A percentile compares a stretch with the other conserved stretches of the same genome.
These are phyloP conservation scores for Calonectria leucothoes DNA, from an alignment of 2,329 filamentous ascomycete genomes.

Conservation along the genomic window DNA sequence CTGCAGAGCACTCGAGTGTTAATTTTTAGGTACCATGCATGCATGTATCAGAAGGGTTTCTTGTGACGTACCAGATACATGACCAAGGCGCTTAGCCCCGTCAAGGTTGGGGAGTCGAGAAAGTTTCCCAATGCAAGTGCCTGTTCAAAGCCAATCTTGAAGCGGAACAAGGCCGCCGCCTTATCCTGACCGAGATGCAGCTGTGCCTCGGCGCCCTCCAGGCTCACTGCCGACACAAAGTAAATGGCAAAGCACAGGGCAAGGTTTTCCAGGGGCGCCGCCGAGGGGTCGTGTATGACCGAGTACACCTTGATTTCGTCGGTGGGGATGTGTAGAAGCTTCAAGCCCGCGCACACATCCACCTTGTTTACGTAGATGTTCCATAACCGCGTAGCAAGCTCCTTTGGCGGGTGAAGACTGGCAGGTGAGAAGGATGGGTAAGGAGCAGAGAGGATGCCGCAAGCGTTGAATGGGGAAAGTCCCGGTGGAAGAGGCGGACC, in stretches of 20 bases:
- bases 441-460: slow-evolving; percentile 47
- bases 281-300: slow-evolving; percentile 41
- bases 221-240: slow-evolving; percentile 52
- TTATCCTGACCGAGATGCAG: background rate
- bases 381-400: slow-evolving; percentile 46
- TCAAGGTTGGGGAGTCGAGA: background rate
- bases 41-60: background rate
- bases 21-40: background rate
- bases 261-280: slow-evolving; percentile 40
- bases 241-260: slow-evolving; percentile 63
- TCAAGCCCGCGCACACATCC: slow-evolving; percentile 37
- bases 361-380: slow-evolving; percentile 42
- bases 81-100: background rate
- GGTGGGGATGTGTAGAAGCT: slow-evolving; percentile 45
- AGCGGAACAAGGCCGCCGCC: background rate
- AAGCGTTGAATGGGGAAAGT: slow-evolving; percentile 40
- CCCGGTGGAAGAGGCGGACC: background rate
- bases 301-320: slow-evolving; percentile 48
- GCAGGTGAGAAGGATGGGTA: slow-evolving; percentile 14
- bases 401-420: slow-evolving; percentile 40
- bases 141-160: background rate
- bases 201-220: background rate
- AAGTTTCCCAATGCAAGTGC: background rate
- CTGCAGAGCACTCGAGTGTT: slow-evolving; percentile 27
- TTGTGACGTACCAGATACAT: background rate